These are phyloP conservation scores for Botryosphaeria dothidea DNA, from an alignment of 2,329 filamentous ascomycete genomes.

Conservation along the genomic window DNA sequence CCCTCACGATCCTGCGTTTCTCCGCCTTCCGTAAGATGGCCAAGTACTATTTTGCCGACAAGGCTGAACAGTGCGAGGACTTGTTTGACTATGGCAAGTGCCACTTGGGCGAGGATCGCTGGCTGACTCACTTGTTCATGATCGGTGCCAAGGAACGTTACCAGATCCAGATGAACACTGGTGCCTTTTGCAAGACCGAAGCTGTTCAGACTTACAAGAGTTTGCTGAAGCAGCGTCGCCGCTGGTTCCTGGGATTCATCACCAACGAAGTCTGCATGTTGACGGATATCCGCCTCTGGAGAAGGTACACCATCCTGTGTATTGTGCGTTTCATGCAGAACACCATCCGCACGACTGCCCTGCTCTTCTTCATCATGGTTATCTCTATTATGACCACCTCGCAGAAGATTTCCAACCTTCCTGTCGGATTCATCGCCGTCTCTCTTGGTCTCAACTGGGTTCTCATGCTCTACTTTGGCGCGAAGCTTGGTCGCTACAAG, in stretches of 20 bases:
- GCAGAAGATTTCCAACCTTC: slow-evolving; percentile 74
- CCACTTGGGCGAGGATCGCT: slow-evolving; percentile 91
- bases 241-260: slow-evolving; percentile 97
- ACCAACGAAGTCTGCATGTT: slow-evolving; percentile 99
- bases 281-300: slow-evolving; percentile 91
- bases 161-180: slow-evolving; percentile 97
- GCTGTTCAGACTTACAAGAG: slow-evolving; percentile 85
- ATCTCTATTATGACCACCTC: slow-evolving; percentile 83
- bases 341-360: slow-evolving; percentile 89
- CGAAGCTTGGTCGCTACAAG: slow-evolving; percentile 85
- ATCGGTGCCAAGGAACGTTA: slow-evolving; percentile 90
- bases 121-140: slow-evolving; percentile 99
- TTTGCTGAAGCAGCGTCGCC: slow-evolving; percentile 87
- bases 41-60: slow-evolving; percentile 97
- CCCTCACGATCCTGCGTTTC: slow-evolving; percentile 93
- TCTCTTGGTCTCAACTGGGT: slow-evolving; percentile 92
- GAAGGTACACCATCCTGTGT: slow-evolving; percentile 82
- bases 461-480: slow-evolving; percentile 94
- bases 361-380: slow-evolving; percentile 93
- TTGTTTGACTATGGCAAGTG: slow-evolving; percentile 96
- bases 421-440: slow-evolving; percentile 89
- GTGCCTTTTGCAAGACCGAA: slow-evolving; percentile 97
- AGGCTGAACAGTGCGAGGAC: slow-evolving; percentile 92
- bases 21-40: slow-evolving; percentile 96
- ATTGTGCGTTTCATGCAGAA: slow-evolving; percentile 92